Conservation (phyloP, 257 asterid genomes). For the Scutellaria galericulata region DNA sequence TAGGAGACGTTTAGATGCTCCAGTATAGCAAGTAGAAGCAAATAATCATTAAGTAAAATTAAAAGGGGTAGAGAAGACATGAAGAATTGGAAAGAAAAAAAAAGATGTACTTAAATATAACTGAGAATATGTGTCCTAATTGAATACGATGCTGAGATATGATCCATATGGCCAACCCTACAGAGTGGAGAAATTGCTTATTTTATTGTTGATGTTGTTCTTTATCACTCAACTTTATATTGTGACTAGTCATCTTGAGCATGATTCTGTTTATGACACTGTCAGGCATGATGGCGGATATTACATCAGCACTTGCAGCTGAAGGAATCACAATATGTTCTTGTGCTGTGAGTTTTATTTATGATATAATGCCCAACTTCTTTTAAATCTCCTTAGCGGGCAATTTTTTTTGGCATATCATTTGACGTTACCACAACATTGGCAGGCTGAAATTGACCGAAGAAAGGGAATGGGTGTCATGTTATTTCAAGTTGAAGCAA, state of each 20-base stretch:
- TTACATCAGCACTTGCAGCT: constrained; percentile 79
- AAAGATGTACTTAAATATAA: background rate
- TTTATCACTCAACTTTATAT: background rate
- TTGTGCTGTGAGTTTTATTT: constrained; percentile 73
- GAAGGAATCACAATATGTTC: constrained; percentile 74
- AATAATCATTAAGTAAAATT: no score
- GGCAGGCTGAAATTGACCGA: constrained; percentile 84
- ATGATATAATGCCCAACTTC: background rate
- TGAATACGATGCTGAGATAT: background rate
- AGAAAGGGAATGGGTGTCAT: constrained; percentile 75
- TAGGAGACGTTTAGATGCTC: background rate
- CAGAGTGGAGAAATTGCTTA: background rate
- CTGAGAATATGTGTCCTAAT: background rate
- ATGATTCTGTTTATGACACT: background rate
- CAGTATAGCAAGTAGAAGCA: background rate
- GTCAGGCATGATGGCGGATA: constrained; percentile 90
- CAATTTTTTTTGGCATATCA: no score
- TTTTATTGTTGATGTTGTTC: background rate
- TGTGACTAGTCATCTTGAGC: background rate
- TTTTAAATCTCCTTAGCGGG: no score
- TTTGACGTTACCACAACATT: background rate
- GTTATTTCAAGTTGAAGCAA: constrained; percentile 82
- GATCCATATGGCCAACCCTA: background rate
- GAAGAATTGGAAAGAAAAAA: background rate
- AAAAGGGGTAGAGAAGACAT: background rate